These are phyloP conservation scores for Paraconiothyrium brasiliense DNA, from an alignment of 2,329 filamentous ascomycete species.

Conservation along the genomic window DNA sequence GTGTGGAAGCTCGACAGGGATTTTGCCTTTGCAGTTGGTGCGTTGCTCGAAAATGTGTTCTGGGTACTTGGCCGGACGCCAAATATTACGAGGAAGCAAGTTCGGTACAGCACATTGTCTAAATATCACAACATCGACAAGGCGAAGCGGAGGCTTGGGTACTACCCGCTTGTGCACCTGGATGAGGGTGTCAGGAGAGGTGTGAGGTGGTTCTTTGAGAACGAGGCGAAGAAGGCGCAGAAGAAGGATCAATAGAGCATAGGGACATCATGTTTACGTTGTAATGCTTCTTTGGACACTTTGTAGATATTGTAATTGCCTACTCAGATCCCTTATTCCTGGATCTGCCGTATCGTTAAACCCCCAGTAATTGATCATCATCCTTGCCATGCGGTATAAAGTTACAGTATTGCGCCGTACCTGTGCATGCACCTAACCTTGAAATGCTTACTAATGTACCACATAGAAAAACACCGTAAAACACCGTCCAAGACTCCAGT, in stretches of 20 bases:
- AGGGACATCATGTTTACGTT: neutral
- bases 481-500: conserved; percentile 3
- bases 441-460: neutral
- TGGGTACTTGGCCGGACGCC: conserved; percentile 57
- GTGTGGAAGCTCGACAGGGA: conserved; percentile 57
- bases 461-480: neutral
- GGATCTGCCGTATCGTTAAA: neutral
- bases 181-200: conserved; percentile 67
- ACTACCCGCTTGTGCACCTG: conserved; percentile 72
- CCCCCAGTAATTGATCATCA: neutral
- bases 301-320: conserved; percentile 15
- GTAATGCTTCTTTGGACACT: neutral
- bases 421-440: conserved; percentile 1
- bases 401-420: neutral
- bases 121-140: conserved; percentile 81
- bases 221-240: conserved; percentile 40
- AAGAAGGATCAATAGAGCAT: conserved; percentile 46
- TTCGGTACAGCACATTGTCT: conserved; percentile 76
- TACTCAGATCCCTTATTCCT: neutral
- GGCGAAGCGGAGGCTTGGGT: conserved; percentile 75
- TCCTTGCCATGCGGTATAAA: neutral
- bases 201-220: conserved; percentile 52
- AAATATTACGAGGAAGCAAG: conserved; percentile 57
- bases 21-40: conserved; percentile 54
- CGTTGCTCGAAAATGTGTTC: conserved; percentile 56